Evolutionary conservation across 2,329 filamentous ascomycete species (phyloP), one percentile per base, ranked within the genome.

Genomic region (Albophoma yamanashiensis): DNA sequence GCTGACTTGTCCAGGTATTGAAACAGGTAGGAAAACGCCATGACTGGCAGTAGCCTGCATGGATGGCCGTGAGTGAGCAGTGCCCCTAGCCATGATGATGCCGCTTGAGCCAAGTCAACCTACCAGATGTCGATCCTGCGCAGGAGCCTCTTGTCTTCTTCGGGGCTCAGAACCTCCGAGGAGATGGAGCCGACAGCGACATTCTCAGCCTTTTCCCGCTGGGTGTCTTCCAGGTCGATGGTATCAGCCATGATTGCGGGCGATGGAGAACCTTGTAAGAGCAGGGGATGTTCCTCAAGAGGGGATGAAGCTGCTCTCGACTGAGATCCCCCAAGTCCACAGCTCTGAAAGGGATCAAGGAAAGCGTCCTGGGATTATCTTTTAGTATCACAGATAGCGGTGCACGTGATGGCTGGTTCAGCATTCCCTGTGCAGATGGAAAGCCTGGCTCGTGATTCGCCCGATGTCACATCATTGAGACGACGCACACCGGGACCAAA

Each of bases 1-100:
- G 78, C 79, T 0, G 80, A 81, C 68, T 87, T 86, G 71, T 87
- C 84, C 1, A 84, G 73, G 63, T 81, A 86, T 62, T 86, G 83
- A 6, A 86, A 71, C n/a, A 81, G 78, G 65, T 86, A 86, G 0
- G 76, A 81, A 65, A 64, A 75, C 59, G 71, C 82, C 74, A 80
- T 76, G 61, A 78, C 61, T 4, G 78, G 84, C 69, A 86, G 77
- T 38, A 84, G 64, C 70, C 78, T 78, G 9, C 7, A 36, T 9
- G 9, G 4, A n/a, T n/a, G 27, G 50, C n/a, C 31, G 17, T 53
- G 27, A 53, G 34, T 11, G 3, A 31, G 31, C 31, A 31, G 17
- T 36, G n/a, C 17, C 31, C 6, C 20, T 20, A 6, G 34, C 9
- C 27, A 14, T 15, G 40, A n/a, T 15, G 40, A 3, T 20, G 25